These are phyloP conservation scores for Rhododendron griersonianum DNA, from an alignment of 148 eudicot species.

Conservation along the genomic window DNA sequence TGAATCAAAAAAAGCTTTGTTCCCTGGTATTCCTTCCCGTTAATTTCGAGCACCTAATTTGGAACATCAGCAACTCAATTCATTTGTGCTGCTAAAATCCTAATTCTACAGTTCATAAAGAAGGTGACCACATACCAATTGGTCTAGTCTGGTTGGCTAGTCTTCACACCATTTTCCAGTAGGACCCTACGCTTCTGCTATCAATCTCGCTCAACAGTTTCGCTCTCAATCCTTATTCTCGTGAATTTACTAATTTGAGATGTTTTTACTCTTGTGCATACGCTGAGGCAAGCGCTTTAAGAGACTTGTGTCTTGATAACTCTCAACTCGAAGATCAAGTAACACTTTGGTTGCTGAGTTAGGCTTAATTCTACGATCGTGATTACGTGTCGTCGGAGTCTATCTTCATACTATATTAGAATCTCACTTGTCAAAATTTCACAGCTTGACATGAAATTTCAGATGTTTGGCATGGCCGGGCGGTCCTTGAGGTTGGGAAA, in stretches of 20 bases:
- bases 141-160: background rate
- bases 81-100: background rate
- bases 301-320: background rate
- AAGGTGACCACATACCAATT: background rate
- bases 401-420: no score
- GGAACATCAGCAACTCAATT: background rate
- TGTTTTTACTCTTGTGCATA: background rate
- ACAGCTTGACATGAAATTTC: background rate
- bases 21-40: background rate
- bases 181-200: no score
- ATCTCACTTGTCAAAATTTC: no score
- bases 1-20: background rate
- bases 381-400: background rate
- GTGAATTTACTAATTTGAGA: no score
- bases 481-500: no score
- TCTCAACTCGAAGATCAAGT: no score
- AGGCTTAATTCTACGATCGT: background rate
- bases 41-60: background rate
- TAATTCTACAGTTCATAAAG: background rate
- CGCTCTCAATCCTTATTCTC: background rate
- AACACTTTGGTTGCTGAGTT: background rate
- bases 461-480: background rate
- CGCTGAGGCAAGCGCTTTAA: background rate
- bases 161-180: background rate
- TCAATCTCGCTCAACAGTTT: background rate